Percentiles rank a stretch among this genome's conserved stretches.
These are phyloP conservation scores for Macadamia tetraphylla DNA, from an alignment of 164 flowering plant genomes.

Conservation along the genomic window DNA sequence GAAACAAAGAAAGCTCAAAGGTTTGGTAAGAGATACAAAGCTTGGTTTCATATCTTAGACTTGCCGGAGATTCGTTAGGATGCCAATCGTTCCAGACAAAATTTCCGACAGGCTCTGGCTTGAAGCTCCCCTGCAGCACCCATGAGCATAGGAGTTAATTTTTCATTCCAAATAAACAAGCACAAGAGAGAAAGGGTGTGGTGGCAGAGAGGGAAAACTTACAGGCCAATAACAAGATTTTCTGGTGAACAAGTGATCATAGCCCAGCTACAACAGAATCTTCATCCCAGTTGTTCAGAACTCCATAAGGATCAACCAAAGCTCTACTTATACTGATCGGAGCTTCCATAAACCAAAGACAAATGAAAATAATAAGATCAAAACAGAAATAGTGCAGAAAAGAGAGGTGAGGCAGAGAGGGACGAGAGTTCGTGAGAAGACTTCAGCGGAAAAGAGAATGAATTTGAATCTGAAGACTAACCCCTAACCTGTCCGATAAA, in stretches of 20 bases:
- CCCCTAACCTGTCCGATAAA: too few species aligned
- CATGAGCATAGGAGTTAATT: background rate
- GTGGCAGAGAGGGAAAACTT: conserved; percentile 20
- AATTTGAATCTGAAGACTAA: too few species aligned
- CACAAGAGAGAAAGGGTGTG: background rate
- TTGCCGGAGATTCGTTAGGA: conserved; percentile 84
- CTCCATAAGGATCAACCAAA: conserved; percentile 75
- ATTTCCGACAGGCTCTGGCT: conserved; percentile 83
- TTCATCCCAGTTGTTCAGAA: conserved; percentile 88
- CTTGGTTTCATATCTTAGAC: conserved; percentile 43
- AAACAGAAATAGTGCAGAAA: too few species aligned
- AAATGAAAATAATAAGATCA: conserved; percentile 2
- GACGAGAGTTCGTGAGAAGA: too few species aligned
- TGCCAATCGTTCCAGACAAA: conserved; percentile 59
- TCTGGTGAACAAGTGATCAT: conserved; percentile 90
- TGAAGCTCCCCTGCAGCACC: conserved; percentile 72
- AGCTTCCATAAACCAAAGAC: conserved; percentile 49
- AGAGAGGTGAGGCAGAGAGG: too few species aligned
- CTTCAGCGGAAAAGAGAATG: too few species aligned
- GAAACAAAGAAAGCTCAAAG: background rate
- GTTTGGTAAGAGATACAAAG: conserved; percentile 3
- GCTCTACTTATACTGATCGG: conserved; percentile 49
- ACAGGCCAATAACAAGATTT: conserved; percentile 78
- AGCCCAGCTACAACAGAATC: conserved; percentile 90
- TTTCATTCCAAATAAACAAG: background rate